Evolutionary conservation across 768 basidiomycete species (phyloP), one percentile per base, ranked within the genome.

Genomic region (Daedaleopsis sinensis): DNA sequence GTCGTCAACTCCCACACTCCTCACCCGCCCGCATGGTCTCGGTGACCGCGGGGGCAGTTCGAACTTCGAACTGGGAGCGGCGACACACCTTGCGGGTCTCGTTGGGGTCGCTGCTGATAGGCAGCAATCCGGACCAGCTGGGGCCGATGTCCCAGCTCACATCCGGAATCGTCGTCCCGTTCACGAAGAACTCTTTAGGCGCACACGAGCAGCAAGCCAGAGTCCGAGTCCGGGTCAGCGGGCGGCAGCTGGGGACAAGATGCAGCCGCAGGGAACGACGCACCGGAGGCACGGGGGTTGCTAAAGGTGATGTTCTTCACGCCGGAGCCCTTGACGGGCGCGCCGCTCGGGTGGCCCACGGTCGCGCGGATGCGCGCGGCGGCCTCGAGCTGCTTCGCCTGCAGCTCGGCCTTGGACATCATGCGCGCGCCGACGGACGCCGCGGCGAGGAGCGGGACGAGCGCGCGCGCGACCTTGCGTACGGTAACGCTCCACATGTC

Each of bases 101-200:
- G 49, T 88, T 78, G 11, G 78, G 43, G 9, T 78, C 73, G 36
- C 71, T 68, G 62, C 88, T 90, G 56, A 92, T 91, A 2, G 90
- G 90, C 55, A 92, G 67, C 23, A 92, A 74, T 9, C 90, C 90
- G 4, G 88, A 76, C 88, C 88, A 91, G 63, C 87, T 89, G 3
- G 89, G 87, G 3, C 90, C 90, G 42, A 90, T 77, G 65, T 91
- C 88, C 65, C 87, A 91, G 65, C 86, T 79, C 19, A 91, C 86
- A 46, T 85, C 77, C 5, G 90, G 90, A 47, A 92, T 84, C 37
- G 73, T 76, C 46, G 74, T 79, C 1, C 90, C 90, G 63, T 90
- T 77, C 16, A 92, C 90, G 67, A 77, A 90, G 69, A 90, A 91
- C 65, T 87, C 89, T 89, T 3, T 7, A 32, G 27, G 27, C n/a